Percentiles rank a stretch among this genome's conserved stretches.
Conservation (phyloP, 331 rosid genomes). For the Telfairia occidentalis region DNA sequence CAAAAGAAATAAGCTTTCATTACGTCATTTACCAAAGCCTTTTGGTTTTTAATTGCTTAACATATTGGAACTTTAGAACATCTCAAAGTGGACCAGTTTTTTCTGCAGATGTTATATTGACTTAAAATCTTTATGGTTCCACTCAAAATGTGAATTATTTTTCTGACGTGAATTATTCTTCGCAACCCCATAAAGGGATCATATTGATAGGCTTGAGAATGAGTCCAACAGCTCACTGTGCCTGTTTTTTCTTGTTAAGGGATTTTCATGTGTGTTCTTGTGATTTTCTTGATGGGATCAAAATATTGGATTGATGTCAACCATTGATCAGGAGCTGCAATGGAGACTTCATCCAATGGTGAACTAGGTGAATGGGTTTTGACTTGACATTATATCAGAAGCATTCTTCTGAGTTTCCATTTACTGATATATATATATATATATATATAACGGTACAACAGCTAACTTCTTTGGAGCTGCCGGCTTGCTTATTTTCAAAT, state of each 20-base stretch:
- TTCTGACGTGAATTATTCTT: no score
- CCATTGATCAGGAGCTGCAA: neutral
- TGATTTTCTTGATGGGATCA: neutral
- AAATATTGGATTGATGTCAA: neutral
- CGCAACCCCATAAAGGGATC: no score
- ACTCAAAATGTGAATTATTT: no score
- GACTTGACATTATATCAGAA: neutral
- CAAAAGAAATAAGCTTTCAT: neutral
- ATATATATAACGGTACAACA: neutral
- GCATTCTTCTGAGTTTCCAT: neutral
- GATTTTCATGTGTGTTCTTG: neutral
- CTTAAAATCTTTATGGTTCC: no score
- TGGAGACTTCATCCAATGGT: neutral
- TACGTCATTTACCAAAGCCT: neutral
- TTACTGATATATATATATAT: neutral
- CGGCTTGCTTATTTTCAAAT: slow-evolving; percentile 34
- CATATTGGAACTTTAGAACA: neutral
- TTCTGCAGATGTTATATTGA: no score
- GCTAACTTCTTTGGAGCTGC: slow-evolving; percentile 19
- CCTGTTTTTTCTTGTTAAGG: neutral
- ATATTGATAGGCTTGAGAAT: neutral
- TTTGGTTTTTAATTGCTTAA: neutral
- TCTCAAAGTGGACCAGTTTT: neutral
- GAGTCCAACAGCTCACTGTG: neutral
- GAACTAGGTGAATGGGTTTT: neutral